phyloP scores from a whole-genome alignment of 306 rosid genomes.

The Cyclanthera cordifolia region DNA sequence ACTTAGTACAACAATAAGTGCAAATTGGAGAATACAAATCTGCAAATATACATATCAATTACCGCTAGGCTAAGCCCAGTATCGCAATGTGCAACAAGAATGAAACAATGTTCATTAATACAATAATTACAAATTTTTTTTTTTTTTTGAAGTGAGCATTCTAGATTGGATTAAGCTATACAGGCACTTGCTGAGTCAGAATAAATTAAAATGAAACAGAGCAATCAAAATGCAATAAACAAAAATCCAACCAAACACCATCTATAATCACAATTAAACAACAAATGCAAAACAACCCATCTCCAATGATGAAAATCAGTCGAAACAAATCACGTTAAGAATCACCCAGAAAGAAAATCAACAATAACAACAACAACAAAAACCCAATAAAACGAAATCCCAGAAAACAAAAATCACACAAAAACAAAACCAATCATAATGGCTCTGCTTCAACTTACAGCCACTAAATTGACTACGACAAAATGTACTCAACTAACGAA shows the following conservation, averaged over 20 bases:
- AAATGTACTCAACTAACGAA: constrained; percentile 18
- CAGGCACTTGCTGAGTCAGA: background rate
- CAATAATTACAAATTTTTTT: too few species aligned
- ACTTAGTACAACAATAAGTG: too few species aligned
- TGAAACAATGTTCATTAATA: too few species aligned
- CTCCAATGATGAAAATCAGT: background rate
- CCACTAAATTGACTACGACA: background rate
- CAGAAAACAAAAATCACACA: constrained; percentile 6
- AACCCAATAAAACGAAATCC: background rate
- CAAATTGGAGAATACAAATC: too few species aligned
- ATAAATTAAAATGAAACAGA: constrained; percentile 1
- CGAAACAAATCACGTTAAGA: background rate
- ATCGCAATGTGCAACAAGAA: background rate
- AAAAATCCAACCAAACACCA: constrained; percentile 2
- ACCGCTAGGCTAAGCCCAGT: too few species aligned
- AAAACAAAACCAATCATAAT: constrained; percentile 3
- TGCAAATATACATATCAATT: too few species aligned
- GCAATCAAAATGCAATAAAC: constrained; percentile 5
- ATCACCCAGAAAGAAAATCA: background rate
- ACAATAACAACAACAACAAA: background rate
- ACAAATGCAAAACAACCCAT: background rate
- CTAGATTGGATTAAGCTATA: too few species aligned
- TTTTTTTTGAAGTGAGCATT: too few species aligned
- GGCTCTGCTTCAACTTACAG: background rate
- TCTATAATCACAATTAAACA: background rate